These are phyloP conservation scores for Rugonectria rugulosa DNA, from an alignment of 2,329 filamentous ascomycete genomes.

Conservation along the genomic window DNA sequence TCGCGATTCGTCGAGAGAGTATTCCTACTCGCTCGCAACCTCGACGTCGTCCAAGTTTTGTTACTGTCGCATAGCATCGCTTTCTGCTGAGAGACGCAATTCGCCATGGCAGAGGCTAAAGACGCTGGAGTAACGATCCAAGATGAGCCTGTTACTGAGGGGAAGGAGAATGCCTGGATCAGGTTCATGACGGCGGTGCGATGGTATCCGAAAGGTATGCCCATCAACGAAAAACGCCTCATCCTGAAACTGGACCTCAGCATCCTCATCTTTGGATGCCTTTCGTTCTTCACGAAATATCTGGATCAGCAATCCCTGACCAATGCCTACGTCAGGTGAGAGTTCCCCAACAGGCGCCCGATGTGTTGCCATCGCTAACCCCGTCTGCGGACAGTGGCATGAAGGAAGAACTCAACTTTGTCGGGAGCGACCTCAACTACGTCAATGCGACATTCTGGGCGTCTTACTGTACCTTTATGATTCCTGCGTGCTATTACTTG, in stretches of 20 bases:
- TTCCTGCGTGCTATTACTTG: conserved; percentile 20
- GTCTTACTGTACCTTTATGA: conserved; percentile 5
- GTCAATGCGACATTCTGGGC: conserved; percentile 40
- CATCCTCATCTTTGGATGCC: conserved; percentile 48
- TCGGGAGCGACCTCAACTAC: conserved; percentile 24
- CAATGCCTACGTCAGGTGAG: conserved; percentile 47
- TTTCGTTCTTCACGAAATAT: conserved; percentile 51
- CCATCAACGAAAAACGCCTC: conserved; percentile 43
- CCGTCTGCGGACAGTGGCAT: conserved; percentile 13
- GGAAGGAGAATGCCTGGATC: conserved; percentile 35
- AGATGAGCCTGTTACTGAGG: background rate
- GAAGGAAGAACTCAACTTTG: conserved; percentile 18
- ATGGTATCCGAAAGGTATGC: conserved; percentile 46
- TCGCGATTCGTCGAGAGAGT: background rate
- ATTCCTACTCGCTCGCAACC: too few relatives aligned
- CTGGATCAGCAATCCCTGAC: conserved; percentile 48
- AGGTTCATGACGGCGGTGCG: conserved; percentile 37
- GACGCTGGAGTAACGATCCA: background rate
- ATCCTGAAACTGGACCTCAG: conserved; percentile 48
- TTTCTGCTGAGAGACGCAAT: background rate
- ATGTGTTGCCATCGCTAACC: background rate
- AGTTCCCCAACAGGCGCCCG: conserved; percentile 18
- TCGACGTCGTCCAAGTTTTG: too few relatives aligned
- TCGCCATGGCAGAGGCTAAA: background rate
- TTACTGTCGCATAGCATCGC: background rate